Percentiles rank a stretch among this genome's conserved stretches.
Conservation (phyloP, 306 rosid genomes). For the Gleditsia sinensis region DNA sequence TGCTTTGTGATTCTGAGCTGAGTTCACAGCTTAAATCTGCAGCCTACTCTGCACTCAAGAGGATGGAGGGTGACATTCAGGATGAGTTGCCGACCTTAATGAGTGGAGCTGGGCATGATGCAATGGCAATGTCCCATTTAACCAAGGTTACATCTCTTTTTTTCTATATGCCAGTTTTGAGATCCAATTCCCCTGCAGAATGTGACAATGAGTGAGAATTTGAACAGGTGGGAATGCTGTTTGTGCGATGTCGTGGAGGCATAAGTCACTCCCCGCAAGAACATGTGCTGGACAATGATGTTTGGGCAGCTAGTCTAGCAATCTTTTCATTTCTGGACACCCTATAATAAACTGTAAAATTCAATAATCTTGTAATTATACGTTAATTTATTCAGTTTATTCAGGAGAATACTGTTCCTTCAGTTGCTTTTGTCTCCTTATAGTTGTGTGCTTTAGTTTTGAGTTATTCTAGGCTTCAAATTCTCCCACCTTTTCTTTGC, state of each 20-base stretch:
- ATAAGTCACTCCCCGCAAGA: conserved; percentile 92
- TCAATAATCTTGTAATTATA: conserved; percentile 37
- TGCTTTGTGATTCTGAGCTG: conserved; percentile 73
- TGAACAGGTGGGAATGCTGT: conserved; percentile 87
- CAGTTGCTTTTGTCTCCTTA: conserved; percentile 23
- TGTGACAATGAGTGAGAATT: conserved; percentile 25
- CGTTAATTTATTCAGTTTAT: conserved; percentile 36
- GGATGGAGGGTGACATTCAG: conserved; percentile 71
- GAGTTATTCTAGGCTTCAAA: conserved; percentile 13
- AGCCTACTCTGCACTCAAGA: conserved; percentile 65
- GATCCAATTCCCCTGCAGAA: background rate
- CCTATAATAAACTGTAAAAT: conserved; percentile 30
- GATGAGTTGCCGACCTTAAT: conserved; percentile 73
- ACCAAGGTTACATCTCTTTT: conserved; percentile 63
- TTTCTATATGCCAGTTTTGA: background rate
- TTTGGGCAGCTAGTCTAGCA: conserved; percentile 87
- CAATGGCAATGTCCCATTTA: conserved; percentile 91
- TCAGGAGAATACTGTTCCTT: conserved; percentile 31
- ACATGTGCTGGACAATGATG: conserved; percentile 74
- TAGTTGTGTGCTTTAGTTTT: conserved; percentile 21
- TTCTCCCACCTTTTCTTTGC: conserved; percentile 4
- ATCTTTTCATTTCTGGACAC: conserved; percentile 68
- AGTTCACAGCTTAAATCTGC: conserved; percentile 76
- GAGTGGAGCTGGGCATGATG: conserved; percentile 99
- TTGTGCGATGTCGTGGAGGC: conserved; percentile 94